Conservation (phyloP, 164 flowering plant species). For the Echeveria elegans region DNA sequence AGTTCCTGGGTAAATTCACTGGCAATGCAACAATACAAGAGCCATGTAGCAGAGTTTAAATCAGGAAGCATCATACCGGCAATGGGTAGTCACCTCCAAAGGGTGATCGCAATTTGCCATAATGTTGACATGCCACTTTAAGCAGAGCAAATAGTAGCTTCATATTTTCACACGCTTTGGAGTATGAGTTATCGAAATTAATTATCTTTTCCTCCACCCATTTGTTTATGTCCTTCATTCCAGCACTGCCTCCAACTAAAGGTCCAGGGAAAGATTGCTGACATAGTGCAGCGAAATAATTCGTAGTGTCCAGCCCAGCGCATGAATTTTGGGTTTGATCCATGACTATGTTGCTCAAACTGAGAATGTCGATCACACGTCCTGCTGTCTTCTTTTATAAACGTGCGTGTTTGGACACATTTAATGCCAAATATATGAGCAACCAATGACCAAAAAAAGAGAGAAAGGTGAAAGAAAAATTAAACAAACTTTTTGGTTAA, state of each 20-base stretch:
- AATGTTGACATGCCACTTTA: slow-evolving; percentile 81
- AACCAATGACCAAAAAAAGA: neutral
- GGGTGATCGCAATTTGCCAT: slow-evolving; percentile 94
- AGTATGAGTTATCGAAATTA: slow-evolving; percentile 36
- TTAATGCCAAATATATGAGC: neutral
- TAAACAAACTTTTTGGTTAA: neutral
- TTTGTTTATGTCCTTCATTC: slow-evolving; percentile 69
- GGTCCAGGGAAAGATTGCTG: slow-evolving; percentile 90
- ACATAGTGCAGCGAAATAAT: slow-evolving; percentile 58
- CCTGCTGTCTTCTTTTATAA: slow-evolving; percentile 48
- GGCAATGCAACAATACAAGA: neutral
- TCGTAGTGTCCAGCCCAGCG: slow-evolving; percentile 27
- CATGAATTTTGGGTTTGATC: slow-evolving; percentile 23
- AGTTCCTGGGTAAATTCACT: neutral
- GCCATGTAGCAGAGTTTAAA: neutral
- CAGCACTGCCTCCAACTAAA: slow-evolving; percentile 76
- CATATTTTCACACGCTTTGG: slow-evolving; percentile 41
- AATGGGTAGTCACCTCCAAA: slow-evolving; percentile 56
- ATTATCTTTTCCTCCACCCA: slow-evolving; percentile 94
- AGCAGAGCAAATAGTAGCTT: slow-evolving; percentile 75
- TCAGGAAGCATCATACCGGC: slow-evolving; percentile 32
- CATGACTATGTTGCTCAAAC: slow-evolving; percentile 56
- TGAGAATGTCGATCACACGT: slow-evolving; percentile 49
- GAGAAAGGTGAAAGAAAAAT: neutral
- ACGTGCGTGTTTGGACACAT: slow-evolving; percentile 7